Evolutionary conservation across 2,329 filamentous ascomycete genomes (phyloP), one percentile per base, ranked within the genome.

Genomic region (Ceratocystiopsis brevicomis): DNA sequence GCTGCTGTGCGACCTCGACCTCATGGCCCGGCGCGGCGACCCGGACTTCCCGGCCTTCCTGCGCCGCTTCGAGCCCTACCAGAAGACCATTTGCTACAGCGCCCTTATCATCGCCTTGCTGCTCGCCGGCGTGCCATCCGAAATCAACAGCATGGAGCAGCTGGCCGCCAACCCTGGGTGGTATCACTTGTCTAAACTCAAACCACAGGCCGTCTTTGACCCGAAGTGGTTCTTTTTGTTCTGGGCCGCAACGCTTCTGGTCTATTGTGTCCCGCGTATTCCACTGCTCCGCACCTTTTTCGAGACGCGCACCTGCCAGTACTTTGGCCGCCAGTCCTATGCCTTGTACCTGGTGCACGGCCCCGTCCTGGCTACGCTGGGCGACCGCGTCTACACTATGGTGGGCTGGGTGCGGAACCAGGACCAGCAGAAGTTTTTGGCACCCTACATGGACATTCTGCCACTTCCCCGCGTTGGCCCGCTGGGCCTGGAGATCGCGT

Each of bases 171-270:
- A 67, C 15, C 67, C 71, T 0, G 75, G 76, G 3, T 80, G 75
- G 74, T 65, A 67, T 48, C 73, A 64, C 49, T 57, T 78, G 14
- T 73, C 73, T 0, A 66, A 64, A 46, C 60, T 81, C 45, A 78
- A 77, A 47, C 74, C 76, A 0, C 73, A 79, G 52, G 76, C 76
- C 1, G 70, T 76, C 12, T 78, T 65, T 50, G 73, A 79, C 53
- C 68, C 66, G 53, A 80, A 79, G 56, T 80, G 74, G 74, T 79
- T 79, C 57, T 80, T 67, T 53, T 64, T 80, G 3, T 76, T 76
- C 53, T 72, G 67, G 61, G 75, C 73, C 1, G 65, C 76, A 1
- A 60, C 63, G 19, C 63, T 76, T 42, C 54, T 77, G 0, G 66
- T 82, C 0, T 60, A 68, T 1, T 63, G 67, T 0, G 59, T 73